Conservation (phyloP, 768 basidiomycete species). For the Coprinopsis sp. region DNA sequence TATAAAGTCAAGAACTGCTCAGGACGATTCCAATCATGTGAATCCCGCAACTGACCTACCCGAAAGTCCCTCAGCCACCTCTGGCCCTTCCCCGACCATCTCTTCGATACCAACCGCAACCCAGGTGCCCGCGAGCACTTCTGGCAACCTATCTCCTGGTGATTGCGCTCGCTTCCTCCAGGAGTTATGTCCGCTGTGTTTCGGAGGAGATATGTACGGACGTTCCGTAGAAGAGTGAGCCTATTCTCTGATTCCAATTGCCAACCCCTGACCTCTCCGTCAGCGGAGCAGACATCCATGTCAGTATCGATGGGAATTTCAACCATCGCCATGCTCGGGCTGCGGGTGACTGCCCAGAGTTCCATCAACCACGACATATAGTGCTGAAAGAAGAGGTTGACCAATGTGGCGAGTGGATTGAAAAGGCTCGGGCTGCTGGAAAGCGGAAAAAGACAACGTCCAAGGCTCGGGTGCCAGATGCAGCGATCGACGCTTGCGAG, state of each 20-base stretch:
- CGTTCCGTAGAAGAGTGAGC: slow-evolving; percentile 17
- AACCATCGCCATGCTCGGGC: slow-evolving; percentile 28
- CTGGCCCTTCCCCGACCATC: neutral
- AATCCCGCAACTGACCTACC: neutral
- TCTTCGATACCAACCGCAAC: neutral
- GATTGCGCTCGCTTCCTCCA: slow-evolving; percentile 21
- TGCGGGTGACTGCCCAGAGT: slow-evolving; percentile 27
- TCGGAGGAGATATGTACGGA: slow-evolving; percentile 23
- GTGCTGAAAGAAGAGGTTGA: slow-evolving; percentile 33
- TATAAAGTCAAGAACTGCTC: neutral
- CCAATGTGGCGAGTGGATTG: slow-evolving; percentile 24
- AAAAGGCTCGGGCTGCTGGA: slow-evolving; percentile 8
- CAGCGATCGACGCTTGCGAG: slow-evolving; percentile 31
- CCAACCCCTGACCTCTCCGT: neutral
- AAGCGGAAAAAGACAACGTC: slow-evolving; percentile 12
- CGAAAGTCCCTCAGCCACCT: neutral
- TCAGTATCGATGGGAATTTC: slow-evolving; percentile 36
- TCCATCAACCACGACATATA: slow-evolving; percentile 28
- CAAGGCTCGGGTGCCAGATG: slow-evolving; percentile 23
- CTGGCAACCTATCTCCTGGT: too few species aligned
- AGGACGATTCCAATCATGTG: neutral
- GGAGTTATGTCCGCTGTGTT: slow-evolving; percentile 30
- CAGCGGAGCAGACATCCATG: slow-evolving; percentile 33
- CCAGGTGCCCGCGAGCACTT: too few species aligned
- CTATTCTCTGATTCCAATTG: neutral